Evolutionary conservation across 2,329 filamentous ascomycete species (phyloP).

Genomic region (Chrysoporthe puriensis): DNA sequence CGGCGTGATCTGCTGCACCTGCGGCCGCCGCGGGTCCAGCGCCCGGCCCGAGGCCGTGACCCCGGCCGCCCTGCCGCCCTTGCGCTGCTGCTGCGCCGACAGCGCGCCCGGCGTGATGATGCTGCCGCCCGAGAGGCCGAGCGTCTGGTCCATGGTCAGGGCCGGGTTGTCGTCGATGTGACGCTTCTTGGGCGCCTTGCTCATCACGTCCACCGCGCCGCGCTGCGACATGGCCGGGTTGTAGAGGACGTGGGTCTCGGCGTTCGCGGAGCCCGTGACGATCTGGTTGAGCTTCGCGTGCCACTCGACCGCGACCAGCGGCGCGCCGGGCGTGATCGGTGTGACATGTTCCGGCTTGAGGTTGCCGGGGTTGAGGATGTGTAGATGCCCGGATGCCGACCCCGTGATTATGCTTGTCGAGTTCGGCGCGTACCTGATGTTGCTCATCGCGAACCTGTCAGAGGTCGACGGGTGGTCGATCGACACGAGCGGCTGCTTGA

Average conservation of each 20-base stretch:
- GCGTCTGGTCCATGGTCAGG: conserved; percentile 80
- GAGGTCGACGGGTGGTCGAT: conserved; percentile 81
- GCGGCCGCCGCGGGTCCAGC: conserved; percentile 79
- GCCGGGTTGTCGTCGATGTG: conserved; percentile 93
- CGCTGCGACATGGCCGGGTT: conserved; percentile 80
- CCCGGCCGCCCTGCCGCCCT: conserved; percentile 69
- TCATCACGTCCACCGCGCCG: conserved; percentile 88
- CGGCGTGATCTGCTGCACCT: conserved; percentile 81
- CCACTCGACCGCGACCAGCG: conserved; percentile 86
- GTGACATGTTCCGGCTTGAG: conserved; percentile 83
- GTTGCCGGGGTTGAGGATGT: conserved; percentile 93
- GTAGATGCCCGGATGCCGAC: conserved; percentile 80
- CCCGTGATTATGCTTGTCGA: conserved; percentile 86
- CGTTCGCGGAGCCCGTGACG: conserved; percentile 88
- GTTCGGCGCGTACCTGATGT: conserved; percentile 87
- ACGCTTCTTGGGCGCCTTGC: conserved; percentile 88
- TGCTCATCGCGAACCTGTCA: conserved; percentile 79
- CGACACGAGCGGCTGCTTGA: conserved; percentile 85
- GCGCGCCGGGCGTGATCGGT: conserved; percentile 81
- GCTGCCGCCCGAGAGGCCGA: conserved; percentile 81
- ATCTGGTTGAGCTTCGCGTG: conserved; percentile 96
- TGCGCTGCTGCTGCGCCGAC: conserved; percentile 52
- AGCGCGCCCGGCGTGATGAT: conserved; percentile 72
- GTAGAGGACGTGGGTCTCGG: conserved; percentile 87
- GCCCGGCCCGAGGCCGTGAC: conserved; percentile 78